Base-by-base conservation (phyloP, 495 filamentous ascomycete species). In the Aspergillus homomorphus region DNA sequence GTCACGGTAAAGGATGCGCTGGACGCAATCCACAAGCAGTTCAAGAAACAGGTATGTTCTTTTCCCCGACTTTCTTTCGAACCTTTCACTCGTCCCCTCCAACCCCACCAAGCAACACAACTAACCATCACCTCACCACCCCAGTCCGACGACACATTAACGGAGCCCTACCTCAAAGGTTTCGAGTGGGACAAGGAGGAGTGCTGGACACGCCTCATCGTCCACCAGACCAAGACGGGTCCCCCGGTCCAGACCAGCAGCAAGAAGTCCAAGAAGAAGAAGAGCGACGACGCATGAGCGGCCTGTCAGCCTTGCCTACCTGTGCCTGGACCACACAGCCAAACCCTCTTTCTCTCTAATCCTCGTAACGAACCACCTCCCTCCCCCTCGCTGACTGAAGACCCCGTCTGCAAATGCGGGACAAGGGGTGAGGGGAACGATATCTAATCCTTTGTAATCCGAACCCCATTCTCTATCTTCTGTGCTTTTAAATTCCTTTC, bases 131-230 rank as follows among this genome's bases (percentile, higher is more conserved):
- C n/a, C 38, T 38, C 8, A 42, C 23, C 46, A 38, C 23, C 26
- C 50, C 67, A 96, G 92, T 85, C 88, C 53, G 92, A 96, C 64
- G 92, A 96, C 68, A 92, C 96, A 69, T 78, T 96, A 51, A 73
- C 90, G 16, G 77, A 83, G 56, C 89, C 92, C 62, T 86, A 90
- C 80, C 84, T 96, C 60, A 86, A 86, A 60, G 92, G 92, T 57
- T 96, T 96, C 80, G 91, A 96, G 79, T 96, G 91, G 91, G 88
- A 93, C 73, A 88, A 90, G 70, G 89, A 94, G 62, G 89, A 93
- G 74, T 90, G 81, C 69, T 87, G 84, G 80, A 82, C 80, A 53
- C 82, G 84, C 23, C 80, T 96, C 62, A 79, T 90, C 59, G 91
- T 96, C 54, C 91, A 95, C 74, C 87, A 91, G 71, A 89, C 86